Base-by-base conservation (phyloP, 495 filamentous ascomycete genomes). In the Penicillium egyptiacum region DNA sequence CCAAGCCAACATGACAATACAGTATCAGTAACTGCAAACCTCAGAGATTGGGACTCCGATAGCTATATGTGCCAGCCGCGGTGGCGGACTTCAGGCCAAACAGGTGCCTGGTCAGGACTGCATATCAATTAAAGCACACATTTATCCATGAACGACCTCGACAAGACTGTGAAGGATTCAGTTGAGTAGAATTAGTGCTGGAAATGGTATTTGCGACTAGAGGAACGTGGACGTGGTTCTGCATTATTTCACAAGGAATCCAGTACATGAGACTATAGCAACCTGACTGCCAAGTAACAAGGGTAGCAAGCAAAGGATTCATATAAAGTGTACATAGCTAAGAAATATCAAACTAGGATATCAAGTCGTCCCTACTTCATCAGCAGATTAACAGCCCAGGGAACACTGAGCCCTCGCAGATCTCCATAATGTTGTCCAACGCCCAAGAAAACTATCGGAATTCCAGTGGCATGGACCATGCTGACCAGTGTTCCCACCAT, bases 361-460 rank as follows among this genome's bases (percentile, higher is more conserved):
- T 40, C 33, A 19, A 52, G 28, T 54, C 35, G 50, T 75, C 66
- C 5, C 19, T 42, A 79, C 59, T 77, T 77, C 86, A 89, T 89
- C 69, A 97, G 72, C 51, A 96, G 72, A 68, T 86, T 86, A 58
- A 94, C 90, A 25, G 90, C 92, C 88, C 92, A 96, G 60, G 86
- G 86, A 52, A 98, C 91, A 70, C 92, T 96, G 60, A 98, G 79
- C 51, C 90, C 95, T 64, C 94, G 86, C 67, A 98, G 72, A 73
- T 98, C 94, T 25, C 89, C 91, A 77, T 98, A 98, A 75, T 97
- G 93, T 74, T 98, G 94, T 4, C 94, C 94, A 56, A 95, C 90
- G 16, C 92, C 94, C 62, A 98, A 77, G 68, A 97, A 98, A 5
- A 96, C 78, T 43, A 98, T 91, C 7, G 94, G 94, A 50, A 96